Conservation (phyloP, 2,329 filamentous ascomycete genomes). For the Aureobasidium uvarum region DNA sequence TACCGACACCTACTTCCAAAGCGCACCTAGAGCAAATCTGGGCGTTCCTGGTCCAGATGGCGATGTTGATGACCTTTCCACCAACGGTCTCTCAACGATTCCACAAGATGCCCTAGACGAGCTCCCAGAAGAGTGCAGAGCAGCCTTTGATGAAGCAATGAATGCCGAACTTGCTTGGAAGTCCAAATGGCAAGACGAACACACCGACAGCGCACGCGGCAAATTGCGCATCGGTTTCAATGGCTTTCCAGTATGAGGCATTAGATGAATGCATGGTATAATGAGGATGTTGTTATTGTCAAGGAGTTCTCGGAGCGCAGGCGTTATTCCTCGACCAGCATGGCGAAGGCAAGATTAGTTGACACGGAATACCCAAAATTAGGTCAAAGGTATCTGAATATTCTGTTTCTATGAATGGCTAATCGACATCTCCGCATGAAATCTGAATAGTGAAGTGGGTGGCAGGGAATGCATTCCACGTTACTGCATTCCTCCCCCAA, state of each 20-base stretch:
- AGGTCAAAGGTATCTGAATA: constrained; percentile 17
- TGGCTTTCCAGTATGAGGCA: constrained; percentile 49
- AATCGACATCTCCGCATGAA: background rate
- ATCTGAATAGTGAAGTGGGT: background rate
- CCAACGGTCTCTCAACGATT: constrained; percentile 61
- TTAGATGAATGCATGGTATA: constrained; percentile 14
- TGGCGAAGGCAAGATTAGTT: constrained; percentile 19
- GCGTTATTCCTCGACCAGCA: constrained; percentile 4
- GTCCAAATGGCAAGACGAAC: constrained; percentile 69
- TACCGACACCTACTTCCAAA: constrained; percentile 59
- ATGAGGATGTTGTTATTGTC: constrained; percentile 1
- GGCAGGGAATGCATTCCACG: constrained; percentile 17
- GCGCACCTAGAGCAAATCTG: constrained; percentile 57
- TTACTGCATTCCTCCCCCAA: constrained; percentile 8
- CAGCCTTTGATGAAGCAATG: constrained; percentile 67
- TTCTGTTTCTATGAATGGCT: constrained; percentile 17
- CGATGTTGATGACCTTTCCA: constrained; percentile 49
- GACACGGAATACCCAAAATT: constrained; percentile 23
- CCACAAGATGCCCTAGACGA: constrained; percentile 64
- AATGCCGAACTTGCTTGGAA: constrained; percentile 70
- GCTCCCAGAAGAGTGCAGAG: constrained; percentile 67
- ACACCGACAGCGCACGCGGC: constrained; percentile 50
- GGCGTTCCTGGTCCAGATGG: constrained; percentile 60
- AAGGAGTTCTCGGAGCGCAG: constrained; percentile 24
- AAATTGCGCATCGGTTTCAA: constrained; percentile 50